A percentile compares a stretch with the other conserved stretches of the same genome.
These are phyloP conservation scores for Lactarius hatsudake DNA, from an alignment of 768 basidiomycete species.

Conservation along the genomic window DNA sequence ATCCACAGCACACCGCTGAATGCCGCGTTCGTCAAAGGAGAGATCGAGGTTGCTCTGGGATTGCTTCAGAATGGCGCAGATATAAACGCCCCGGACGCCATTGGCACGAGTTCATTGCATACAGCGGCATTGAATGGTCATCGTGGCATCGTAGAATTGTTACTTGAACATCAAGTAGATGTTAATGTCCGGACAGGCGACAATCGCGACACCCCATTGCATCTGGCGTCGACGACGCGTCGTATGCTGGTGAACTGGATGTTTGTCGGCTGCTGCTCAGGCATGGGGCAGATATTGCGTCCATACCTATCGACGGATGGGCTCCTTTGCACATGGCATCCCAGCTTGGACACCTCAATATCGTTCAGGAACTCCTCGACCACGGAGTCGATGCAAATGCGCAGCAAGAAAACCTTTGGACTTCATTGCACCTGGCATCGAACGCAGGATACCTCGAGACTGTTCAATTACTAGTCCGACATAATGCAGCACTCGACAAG, in stretches of 20 bases:
- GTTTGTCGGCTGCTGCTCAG: not conserved
- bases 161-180: not conserved
- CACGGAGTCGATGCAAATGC: not conserved
- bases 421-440: not conserved
- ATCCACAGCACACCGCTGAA: not conserved
- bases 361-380: not conserved
- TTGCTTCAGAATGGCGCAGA: slow-evolving; percentile 5
- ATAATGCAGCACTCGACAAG: not conserved
- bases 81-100: not conserved
- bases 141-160: not conserved
- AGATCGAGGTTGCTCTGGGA: not conserved
- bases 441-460: not conserved
- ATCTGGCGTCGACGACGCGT: no score
- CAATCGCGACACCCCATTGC: not conserved
- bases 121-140: not conserved
- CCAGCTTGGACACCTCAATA: not conserved
- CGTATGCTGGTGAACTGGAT: not conserved
- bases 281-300: not conserved
- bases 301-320: not conserved
- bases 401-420: not conserved
- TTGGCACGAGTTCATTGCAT: not conserved
- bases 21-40: not conserved
- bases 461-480: not conserved
- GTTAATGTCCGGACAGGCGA: not conserved
- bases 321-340: not conserved